A percentile compares a stretch with the other conserved stretches of the same genome.
Conservation (phyloP, 2,329 filamentous ascomycete species). For the Dendryphion nanum region DNA sequence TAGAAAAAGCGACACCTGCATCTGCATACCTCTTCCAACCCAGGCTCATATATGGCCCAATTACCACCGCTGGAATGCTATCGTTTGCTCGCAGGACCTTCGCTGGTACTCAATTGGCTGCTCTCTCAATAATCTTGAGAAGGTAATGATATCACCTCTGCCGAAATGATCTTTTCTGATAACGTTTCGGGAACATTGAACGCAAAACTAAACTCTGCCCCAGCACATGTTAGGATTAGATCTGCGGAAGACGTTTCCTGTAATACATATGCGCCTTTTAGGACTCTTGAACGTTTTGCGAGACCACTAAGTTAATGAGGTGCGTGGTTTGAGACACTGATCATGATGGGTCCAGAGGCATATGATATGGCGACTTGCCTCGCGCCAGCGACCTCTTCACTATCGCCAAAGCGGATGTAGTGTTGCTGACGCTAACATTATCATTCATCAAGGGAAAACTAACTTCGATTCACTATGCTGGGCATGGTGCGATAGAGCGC, state of each 20-base stretch:
- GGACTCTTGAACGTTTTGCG: conserved; percentile 42
- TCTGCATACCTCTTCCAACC: conserved; percentile 13
- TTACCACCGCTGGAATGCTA: conserved; percentile 10
- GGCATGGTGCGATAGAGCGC: conserved; percentile 62
- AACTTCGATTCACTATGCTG: conserved; percentile 54
- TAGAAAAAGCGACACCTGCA: conserved; percentile 8
- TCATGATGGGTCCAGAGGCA: conserved; percentile 45
- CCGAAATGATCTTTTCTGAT: conserved; percentile 38
- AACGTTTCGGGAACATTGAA: conserved; percentile 44
- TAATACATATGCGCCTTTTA: conserved; percentile 49
- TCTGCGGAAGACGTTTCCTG: conserved; percentile 47
- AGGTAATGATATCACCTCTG: conserved; percentile 50
- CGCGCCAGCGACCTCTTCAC: conserved; percentile 57
- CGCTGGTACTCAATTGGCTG: conserved; percentile 10
- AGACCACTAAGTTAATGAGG: conserved; percentile 40
- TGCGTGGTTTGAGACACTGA: conserved; percentile 51
- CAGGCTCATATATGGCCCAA: conserved; percentile 10
- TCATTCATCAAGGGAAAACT: too few relatives aligned
- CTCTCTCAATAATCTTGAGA: conserved; percentile 9
- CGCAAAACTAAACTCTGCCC: conserved; percentile 50
- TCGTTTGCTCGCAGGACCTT: conserved; percentile 6
- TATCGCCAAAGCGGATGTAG: conserved; percentile 60
- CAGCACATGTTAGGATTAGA: conserved; percentile 51
- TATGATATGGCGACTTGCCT: conserved; percentile 50
- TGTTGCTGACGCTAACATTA: background rate